Conservation (phyloP, 208 protist species). For the Leptomonas pyrrhocoris region DNA sequence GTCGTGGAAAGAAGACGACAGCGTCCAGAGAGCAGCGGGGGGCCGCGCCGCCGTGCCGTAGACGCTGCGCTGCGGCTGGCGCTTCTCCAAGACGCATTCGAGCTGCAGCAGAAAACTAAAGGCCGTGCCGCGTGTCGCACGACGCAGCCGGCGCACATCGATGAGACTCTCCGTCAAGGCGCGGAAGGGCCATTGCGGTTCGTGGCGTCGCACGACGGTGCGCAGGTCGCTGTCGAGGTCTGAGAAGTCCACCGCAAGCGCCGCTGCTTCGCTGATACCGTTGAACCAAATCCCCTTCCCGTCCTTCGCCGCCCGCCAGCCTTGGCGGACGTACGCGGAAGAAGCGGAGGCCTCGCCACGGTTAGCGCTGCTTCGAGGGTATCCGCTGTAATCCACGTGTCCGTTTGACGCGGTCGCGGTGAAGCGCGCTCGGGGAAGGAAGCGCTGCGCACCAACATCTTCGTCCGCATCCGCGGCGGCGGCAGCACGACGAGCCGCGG, state of each 20-base stretch:
- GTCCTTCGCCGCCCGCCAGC: conserved; percentile 42
- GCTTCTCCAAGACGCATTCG: conserved; percentile 45
- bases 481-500: not conserved
- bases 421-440: conserved; percentile 39
- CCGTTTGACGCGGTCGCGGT: conserved; percentile 20
- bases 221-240: conserved; percentile 77
- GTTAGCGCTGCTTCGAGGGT: not conserved
- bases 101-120: conserved; percentile 71
- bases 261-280: conserved; percentile 39
- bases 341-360: not conserved
- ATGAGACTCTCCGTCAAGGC: conserved; percentile 71
- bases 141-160: conserved; percentile 77
- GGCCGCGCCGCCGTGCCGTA: conserved; percentile 27
- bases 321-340: conserved; percentile 18
- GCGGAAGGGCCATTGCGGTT: conserved; percentile 60
- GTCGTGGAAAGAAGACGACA: conserved; percentile 74
- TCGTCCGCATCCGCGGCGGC: conserved; percentile 18
- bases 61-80: conserved; percentile 35
- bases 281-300: conserved; percentile 45
- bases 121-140: conserved; percentile 38
- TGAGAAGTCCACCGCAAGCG: conserved; percentile 36
- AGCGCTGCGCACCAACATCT: conserved; percentile 24
- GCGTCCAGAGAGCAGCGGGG: conserved; percentile 78
- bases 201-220: conserved; percentile 47
- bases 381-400: conserved; percentile 29